A percentile compares a stretch with the other conserved stretches of the same genome.
Conservation (phyloP, 2,329 filamentous ascomycete species). For the Chrysoporthe deuterocubensis region DNA sequence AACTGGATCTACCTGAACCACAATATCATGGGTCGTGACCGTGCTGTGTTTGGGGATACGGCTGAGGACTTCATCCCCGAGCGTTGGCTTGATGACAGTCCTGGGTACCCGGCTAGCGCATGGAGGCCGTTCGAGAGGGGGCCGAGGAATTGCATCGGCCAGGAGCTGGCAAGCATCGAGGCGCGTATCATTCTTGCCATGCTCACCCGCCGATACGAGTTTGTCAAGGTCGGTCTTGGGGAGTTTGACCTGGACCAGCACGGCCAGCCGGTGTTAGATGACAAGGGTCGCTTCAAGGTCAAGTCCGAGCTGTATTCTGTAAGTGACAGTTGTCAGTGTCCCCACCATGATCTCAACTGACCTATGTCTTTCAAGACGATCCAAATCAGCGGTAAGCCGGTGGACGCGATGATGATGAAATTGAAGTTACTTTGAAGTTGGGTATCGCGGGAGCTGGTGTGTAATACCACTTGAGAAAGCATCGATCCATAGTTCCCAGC, state of each 20-base stretch:
- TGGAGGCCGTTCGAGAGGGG: conserved; percentile 59
- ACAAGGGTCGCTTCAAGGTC: conserved; percentile 32
- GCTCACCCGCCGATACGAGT: conserved; percentile 37
- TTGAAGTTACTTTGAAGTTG: conserved; percentile 12
- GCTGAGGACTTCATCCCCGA: conserved; percentile 26
- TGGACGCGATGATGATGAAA: conserved; percentile 32
- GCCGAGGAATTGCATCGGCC: conserved; percentile 57
- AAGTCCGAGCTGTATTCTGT: conserved; percentile 26
- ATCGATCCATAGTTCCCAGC: no score
- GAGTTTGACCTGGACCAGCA: conserved; percentile 34
- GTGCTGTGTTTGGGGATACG: conserved; percentile 19
- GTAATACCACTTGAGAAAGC: no score
- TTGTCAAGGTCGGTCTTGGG: conserved; percentile 38
- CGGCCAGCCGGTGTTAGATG: conserved; percentile 30
- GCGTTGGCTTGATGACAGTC: conserved; percentile 34
- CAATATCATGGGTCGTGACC: conserved; percentile 34
- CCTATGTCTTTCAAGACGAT: conserved; percentile 4
- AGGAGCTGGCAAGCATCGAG: conserved; percentile 52
- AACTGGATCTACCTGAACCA: conserved; percentile 41
- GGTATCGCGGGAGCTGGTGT: no score
- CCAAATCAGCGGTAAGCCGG: conserved; percentile 26
- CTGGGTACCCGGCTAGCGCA: conserved; percentile 43
- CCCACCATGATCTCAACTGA: not conserved
- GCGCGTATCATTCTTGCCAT: conserved; percentile 38
- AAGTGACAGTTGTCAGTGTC: conserved; percentile 13